These are phyloP conservation scores for Symbiodinium pilosum DNA, from an alignment of 73 alveolate species.

Conservation along the genomic window DNA sequence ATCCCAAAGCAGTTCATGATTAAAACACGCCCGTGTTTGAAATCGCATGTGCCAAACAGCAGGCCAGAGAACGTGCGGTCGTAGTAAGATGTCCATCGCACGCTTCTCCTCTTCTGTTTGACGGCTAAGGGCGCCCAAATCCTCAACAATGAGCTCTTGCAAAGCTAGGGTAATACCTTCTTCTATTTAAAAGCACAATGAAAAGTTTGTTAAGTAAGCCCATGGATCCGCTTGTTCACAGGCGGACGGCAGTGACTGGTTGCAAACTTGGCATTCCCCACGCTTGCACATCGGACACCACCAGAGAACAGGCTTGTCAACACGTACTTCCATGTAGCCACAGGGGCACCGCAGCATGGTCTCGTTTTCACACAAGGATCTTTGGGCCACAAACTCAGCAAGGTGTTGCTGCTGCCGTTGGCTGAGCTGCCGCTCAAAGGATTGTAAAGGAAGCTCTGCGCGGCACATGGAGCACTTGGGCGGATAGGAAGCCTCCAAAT, in stretches of 20 bases:
- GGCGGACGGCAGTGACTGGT: not conserved
- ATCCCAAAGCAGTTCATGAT: too few species aligned
- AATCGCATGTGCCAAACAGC: too few species aligned
- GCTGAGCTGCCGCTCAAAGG: constrained; percentile 9
- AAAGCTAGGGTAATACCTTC: too few species aligned
- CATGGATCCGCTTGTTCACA: too few species aligned
- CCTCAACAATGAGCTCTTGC: too few species aligned
- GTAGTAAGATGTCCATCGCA: too few species aligned
- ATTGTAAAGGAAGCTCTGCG: not conserved
- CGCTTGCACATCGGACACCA: constrained; percentile 1
- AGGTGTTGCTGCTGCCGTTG: not conserved
- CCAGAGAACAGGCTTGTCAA: not conserved
- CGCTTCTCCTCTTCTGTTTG: too few species aligned
- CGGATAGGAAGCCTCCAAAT: constrained; percentile 13
- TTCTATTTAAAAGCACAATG: too few species aligned
- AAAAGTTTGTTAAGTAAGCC: too few species aligned
- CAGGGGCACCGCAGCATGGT: constrained; percentile 16
- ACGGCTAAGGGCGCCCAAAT: too few species aligned
- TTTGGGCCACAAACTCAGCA: constrained; percentile 15
- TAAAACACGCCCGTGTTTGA: too few species aligned
- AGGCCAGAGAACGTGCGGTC: too few species aligned
- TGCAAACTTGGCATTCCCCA: constrained; percentile 12
- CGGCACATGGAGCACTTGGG: constrained; percentile 32
- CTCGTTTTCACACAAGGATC: not conserved
- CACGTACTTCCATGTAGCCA: constrained; percentile 8